Base-by-base conservation (phyloP, 2,329 filamentous ascomycete species). In the Dactylellina parvicollis region DNA sequence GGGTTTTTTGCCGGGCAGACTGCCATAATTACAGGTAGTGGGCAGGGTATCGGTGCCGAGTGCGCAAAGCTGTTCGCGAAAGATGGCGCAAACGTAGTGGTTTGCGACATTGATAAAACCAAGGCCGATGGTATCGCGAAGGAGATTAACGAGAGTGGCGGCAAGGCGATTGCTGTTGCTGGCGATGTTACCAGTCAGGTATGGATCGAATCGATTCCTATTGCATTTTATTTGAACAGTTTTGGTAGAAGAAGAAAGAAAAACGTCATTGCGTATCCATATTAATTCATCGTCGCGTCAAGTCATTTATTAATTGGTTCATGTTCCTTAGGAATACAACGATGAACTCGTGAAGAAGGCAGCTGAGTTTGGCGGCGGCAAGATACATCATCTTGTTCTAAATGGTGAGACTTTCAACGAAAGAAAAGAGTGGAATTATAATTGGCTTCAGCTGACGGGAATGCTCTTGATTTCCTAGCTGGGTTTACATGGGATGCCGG, bases 311-410 rank as follows among this genome's bases (percentile, higher is more conserved):
- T 64, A 61, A 61, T 57, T 44, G 50, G 32, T 64, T 72, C 34
- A 30, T 79, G 85, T 92, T 20, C 85, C 91, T 79, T 83, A 87
- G 49, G 82, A 84, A 18, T 94, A 95, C 81, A 85, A 93, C 79
- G 84, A 87, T 72, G 82, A 84, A 8, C 86, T 96, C n/a, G 87
- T 96, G 24, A 84, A 88, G 79, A 87, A 88, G 78, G 86, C 92
- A 0, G 92, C 91, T 0, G 89, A 89, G 50, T 96, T 96, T 79
- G 92, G 92, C 69, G 83, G 86, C 75, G 92, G 92, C 78, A 96
- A 96, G 84, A 92, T 96, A 75, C 90, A 96, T 81, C 90, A 95
- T 79, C 89, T 96, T 65, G 90, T 96, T 71, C 96, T 96, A 82
- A 96, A 96, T 80, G 92, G 92, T 0, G 92, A 92, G 42, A 96